phyloP scores from a whole-genome alignment of 2,329 filamentous ascomycete species.

The Venturia carpophila region DNA sequence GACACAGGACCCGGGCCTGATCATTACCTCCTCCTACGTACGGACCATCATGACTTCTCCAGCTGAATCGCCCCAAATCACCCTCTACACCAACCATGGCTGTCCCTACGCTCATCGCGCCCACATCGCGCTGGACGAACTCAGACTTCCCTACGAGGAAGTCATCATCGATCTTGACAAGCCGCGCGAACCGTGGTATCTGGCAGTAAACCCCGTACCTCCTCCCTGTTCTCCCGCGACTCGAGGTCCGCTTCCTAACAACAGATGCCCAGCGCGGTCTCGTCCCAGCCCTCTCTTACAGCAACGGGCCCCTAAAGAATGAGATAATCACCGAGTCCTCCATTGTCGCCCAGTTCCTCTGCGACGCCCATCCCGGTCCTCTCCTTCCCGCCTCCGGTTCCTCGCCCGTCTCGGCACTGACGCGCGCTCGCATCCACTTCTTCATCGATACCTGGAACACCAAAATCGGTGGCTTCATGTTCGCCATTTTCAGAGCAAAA shows the following conservation, averaged over 20 bases:
- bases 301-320: constrained; percentile 37
- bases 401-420: constrained; percentile 48
- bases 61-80: constrained; percentile 44
- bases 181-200: constrained; percentile 65
- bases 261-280: constrained; percentile 50
- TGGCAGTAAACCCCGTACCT: constrained; percentile 61
- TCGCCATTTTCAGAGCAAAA: constrained; percentile 42
- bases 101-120: constrained; percentile 72
- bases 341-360: constrained; percentile 64
- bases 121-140: constrained; percentile 62
- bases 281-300: constrained; percentile 62
- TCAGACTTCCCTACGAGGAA: constrained; percentile 58
- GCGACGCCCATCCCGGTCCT: constrained; percentile 60
- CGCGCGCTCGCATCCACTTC: constrained; percentile 59
- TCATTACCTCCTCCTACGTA: neutral
- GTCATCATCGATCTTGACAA: constrained; percentile 62
- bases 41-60: neutral
- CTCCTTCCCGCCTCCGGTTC: constrained; percentile 51
- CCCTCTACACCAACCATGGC: constrained; percentile 59
- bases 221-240: neutral
- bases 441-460: constrained; percentile 63
- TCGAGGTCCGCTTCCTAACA: constrained; percentile 7
- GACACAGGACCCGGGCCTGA: too few relatives aligned
- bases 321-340: constrained; percentile 66
- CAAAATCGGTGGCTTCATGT: constrained; percentile 48